A percentile compares a stretch with the other conserved stretches of the same genome.
These are phyloP conservation scores for Apiotrichum domesticum DNA, from an alignment of 1,284 basidiomycete species.

Conservation along the genomic window DNA sequence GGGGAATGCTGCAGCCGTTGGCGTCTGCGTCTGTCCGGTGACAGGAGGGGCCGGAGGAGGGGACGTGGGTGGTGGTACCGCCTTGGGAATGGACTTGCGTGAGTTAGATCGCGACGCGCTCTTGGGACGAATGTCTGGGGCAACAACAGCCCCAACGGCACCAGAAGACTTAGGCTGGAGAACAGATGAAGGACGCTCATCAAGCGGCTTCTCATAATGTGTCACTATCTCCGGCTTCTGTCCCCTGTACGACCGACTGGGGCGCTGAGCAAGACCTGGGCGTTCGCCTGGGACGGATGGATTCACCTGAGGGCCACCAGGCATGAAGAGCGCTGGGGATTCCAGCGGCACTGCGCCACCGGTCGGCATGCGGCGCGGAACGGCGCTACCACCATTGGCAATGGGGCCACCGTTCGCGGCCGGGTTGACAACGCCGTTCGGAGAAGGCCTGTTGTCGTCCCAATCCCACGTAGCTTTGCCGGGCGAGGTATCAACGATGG, in stretches of 20 bases:
- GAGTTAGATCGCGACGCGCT: too few relatives aligned
- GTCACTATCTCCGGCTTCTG: slow-evolving; percentile 6
- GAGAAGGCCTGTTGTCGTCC: neutral
- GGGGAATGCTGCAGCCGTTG: too few relatives aligned
- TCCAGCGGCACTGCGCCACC: neutral
- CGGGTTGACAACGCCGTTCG: neutral
- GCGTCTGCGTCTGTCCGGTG: too few relatives aligned
- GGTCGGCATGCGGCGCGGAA: too few relatives aligned
- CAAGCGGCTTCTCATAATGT: slow-evolving; percentile 9
- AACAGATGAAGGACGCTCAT: neutral
- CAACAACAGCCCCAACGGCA: too few relatives aligned
- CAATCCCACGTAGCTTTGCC: neutral
- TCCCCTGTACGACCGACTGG: neutral
- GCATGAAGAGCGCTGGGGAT: neutral
- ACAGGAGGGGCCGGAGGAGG: too few relatives aligned
- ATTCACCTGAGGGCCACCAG: neutral
- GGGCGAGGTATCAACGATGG: neutral
- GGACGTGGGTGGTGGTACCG: too few relatives aligned
- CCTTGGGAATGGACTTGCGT: too few relatives aligned
- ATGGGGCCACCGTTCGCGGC: neutral
- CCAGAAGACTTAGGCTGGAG: too few relatives aligned
- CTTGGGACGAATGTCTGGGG: too few relatives aligned
- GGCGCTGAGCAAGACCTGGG: neutral
- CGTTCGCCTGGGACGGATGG: neutral
- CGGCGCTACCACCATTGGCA: too few relatives aligned